Base-by-base conservation (phyloP, 768 basidiomycete genomes). In the Crepidotus variabilis region DNA sequence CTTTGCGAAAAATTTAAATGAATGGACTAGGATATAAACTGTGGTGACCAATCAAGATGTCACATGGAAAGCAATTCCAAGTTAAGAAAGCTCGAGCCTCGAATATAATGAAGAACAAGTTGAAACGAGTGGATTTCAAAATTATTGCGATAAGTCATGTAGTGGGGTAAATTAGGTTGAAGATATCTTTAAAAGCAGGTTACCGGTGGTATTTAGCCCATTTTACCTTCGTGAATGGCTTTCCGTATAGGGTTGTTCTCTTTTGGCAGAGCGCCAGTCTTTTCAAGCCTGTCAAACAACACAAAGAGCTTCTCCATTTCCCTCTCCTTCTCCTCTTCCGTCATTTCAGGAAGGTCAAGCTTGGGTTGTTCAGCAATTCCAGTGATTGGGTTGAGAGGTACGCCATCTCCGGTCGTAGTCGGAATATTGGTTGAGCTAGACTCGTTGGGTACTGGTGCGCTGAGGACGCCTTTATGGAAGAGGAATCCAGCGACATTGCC, bases 401-500 rank as follows among this genome's bases (percentile, higher is more conserved):
- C 71, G 16, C 72, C 71, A n/a, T 64, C 63, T 1, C 71, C 62
- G 22, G 75, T 70, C 7, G 69, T 67, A 2, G 75, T 69, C 4
- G 76, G 66, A 9, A 72, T 62, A 10, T 67, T 64, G 16, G 72
- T 64, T 58, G 73, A 54, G 64, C 54, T 60, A 21, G 61, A 48
- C 60, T 62, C 48, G 34, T 60, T 61, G 14, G 67, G 64, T 18
- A 65, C 67, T 23, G 78, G 76, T 1, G 84, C 80, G 54, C 70
- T 79, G 65, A 90, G 78, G 62, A 98, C 79, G 14, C 94, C 94
- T 66, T 94, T 95, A 67, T 90, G 86, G 75, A 93, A 95, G 22
- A 99, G 78, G 78, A 93, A 90, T 0, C 97, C 97, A 0, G 94
- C 93, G 43, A 94, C 93, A 67, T 94, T 94, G 43, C 96, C 96